Percentiles rank a stretch among this genome's conserved stretches.
phyloP scores from a whole-genome alignment of 78 protist genomes.

The Cyanophora paradoxa region DNA sequence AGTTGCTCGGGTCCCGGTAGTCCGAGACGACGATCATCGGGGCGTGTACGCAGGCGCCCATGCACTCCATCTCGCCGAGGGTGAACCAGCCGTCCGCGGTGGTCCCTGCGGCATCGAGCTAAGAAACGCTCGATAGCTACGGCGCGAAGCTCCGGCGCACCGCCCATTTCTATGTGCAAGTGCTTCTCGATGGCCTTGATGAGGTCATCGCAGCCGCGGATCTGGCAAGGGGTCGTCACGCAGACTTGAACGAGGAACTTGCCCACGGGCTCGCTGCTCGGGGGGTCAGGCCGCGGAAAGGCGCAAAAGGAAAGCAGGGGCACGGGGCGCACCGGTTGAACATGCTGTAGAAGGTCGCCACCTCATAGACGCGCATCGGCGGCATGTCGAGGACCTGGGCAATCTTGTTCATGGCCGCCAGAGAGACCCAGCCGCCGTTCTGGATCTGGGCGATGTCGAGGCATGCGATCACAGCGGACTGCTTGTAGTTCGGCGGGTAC shows the following conservation, averaged over 20 bases:
- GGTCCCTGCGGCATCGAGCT: constrained; percentile 38
- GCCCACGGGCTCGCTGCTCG: constrained; percentile 20
- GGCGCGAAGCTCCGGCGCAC: neutral
- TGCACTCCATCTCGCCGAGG: constrained; percentile 91
- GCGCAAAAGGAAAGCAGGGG: neutral
- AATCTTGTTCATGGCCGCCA: constrained; percentile 88
- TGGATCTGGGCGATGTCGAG: constrained; percentile 91
- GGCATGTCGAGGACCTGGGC: constrained; percentile 66
- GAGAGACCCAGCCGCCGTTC: constrained; percentile 87
- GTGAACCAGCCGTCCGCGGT: constrained; percentile 76
- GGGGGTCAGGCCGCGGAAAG: neutral
- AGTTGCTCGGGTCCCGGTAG: constrained; percentile 72
- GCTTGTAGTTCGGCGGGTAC: constrained; percentile 69
- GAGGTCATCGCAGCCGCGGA: constrained; percentile 73
- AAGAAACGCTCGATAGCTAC: too few species aligned
- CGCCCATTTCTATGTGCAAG: constrained; percentile 38
- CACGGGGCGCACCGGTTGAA: constrained; percentile 51
- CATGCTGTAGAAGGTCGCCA: constrained; percentile 96
- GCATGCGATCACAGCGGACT: constrained; percentile 67
- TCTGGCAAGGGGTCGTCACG: constrained; percentile 95
- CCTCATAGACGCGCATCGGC: constrained; percentile 87
- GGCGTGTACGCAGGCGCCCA: constrained; percentile 95
- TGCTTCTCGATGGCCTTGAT: constrained; percentile 32
- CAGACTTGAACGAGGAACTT: constrained; percentile 65
- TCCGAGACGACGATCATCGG: constrained; percentile 92